Evolutionary conservation across 192 early-diverging fungal genomes (phyloP).

Genomic region (Podila verticillata): DNA sequence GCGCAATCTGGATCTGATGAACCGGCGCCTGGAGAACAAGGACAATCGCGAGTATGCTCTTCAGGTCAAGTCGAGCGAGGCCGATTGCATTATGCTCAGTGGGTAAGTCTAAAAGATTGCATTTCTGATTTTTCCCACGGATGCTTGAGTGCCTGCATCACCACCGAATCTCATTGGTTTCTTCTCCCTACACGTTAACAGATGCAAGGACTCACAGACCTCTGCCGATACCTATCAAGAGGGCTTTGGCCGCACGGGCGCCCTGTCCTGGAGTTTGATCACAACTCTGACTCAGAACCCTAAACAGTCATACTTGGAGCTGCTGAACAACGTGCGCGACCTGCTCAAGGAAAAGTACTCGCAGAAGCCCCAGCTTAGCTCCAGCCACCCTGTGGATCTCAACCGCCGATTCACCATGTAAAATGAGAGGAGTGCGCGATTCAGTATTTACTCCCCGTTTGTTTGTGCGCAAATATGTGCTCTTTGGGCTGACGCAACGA

Average conservation of each 20-base stretch:
- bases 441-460: neutral
- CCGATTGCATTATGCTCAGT: slow-evolving; percentile 83
- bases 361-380: slow-evolving; percentile 83
- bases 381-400: slow-evolving; percentile 48
- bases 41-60: slow-evolving; percentile 11
- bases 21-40: slow-evolving; percentile 45
- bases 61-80: slow-evolving; percentile 57
- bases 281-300: slow-evolving; percentile 66
- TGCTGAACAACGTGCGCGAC: slow-evolving; percentile 73
- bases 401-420: slow-evolving; percentile 51
- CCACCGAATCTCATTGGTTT: neutral
- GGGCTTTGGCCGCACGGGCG: slow-evolving; percentile 68
- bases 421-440: neutral
- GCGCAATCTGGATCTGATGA: slow-evolving; percentile 48
- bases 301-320: slow-evolving; percentile 72
- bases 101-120: slow-evolving; percentile 55
- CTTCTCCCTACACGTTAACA: slow-evolving; percentile 18
- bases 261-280: slow-evolving; percentile 80
- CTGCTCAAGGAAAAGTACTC: slow-evolving; percentile 71
- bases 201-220: slow-evolving; percentile 84
- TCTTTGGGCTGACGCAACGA: neutral
- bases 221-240: slow-evolving; percentile 78
- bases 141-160: neutral
- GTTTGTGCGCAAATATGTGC: neutral
- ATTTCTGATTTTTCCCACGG: no score